Percentiles rank a stretch among this genome's conserved stretches.
Evolutionary conservation across 768 basidiomycete species (phyloP).

Genomic region (Neoboletus subvelutipes): DNA sequence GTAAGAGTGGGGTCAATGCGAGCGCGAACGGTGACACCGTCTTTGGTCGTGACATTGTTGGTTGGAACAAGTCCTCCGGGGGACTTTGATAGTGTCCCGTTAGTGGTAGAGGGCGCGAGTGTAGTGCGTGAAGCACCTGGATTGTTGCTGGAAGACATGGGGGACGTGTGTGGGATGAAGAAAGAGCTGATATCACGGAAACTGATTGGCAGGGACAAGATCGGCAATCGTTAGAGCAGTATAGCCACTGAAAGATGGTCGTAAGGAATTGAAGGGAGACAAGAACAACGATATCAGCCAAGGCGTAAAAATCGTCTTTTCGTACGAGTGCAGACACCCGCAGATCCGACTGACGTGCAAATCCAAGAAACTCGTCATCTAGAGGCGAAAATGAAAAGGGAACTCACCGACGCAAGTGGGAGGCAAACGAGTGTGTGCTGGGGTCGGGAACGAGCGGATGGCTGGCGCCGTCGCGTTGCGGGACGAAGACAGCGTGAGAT

Average conservation of each 20-base stretch:
- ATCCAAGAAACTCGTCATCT: conserved; percentile 48
- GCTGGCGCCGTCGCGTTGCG: background rate
- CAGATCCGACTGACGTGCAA: conserved; percentile 66
- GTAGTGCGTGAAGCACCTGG: conserved; percentile 31
- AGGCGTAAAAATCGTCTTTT: conserved; percentile 41
- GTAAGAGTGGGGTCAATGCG: conserved; percentile 83
- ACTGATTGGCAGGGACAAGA: background rate
- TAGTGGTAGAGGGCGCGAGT: conserved; percentile 27
- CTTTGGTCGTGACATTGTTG: conserved; percentile 77
- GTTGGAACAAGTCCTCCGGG: conserved; percentile 65
- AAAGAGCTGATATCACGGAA: background rate
- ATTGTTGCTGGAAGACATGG: conserved; percentile 31
- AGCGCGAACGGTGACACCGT: conserved; percentile 73
- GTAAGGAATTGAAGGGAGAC: conserved; percentile 5
- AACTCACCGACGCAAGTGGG: conserved; percentile 20
- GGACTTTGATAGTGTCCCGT: conserved; percentile 41
- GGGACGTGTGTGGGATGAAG: background rate
- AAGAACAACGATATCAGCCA: conserved; percentile 37
- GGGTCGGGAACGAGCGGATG: background rate
- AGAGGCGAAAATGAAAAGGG: background rate
- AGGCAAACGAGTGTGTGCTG: background rate
- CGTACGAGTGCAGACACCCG: conserved; percentile 17
- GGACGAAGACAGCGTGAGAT: conserved; percentile 1
- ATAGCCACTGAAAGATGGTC: conserved; percentile 2
- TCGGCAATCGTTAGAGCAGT: background rate